Base-by-base conservation (phyloP, 768 basidiomycete genomes). In the Mycena indigotica region DNA sequence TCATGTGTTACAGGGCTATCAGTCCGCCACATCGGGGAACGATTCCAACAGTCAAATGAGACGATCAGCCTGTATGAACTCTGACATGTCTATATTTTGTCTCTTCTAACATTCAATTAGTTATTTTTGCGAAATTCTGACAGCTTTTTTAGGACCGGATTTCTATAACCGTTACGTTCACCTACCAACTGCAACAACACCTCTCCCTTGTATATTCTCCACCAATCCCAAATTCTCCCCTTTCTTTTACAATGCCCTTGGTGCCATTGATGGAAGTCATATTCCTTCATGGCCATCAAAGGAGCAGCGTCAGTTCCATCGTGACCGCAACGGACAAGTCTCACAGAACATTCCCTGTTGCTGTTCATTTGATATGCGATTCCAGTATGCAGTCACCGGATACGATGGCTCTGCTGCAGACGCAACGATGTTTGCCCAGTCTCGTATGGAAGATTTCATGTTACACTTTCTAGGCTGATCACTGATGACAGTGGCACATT, bases 201-300 rank as follows among this genome's bases (percentile, higher is more conserved):
- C 65, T 2, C 46, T 66, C n/a, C 68, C 69, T 28, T 13, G 41
- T 0, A 56, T 64, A 8, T 75, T 77, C n/a, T 15, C 1, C 0
- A n/a, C 62, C 30, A 68, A 75, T 53, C 60, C 69, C n/a, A 67
- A 70, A 46, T 66, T 72, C 48, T 76, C 52, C 53, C 76, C 73
- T 0, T 77, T 58, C 53, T 75, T 78, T 51, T 38, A 55, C 28
- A 57, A 67, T 28, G 67, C 67, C 21, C 49, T 69, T 38, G 70
- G 72, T 2, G 69, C 71, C 0, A 67, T 78, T 52, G 74, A 77
- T 66, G 71, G 77, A 2, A 68, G 73, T 0, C 68, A 73, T 30
- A 64, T 75, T 28, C 51, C 60, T 57, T 65, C 62, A 2, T 65
- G 50, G 29, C 62, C 62, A 1, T 30, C 66, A 8, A 57, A 51